phyloP scores from a whole-genome alignment of 1,139 yeast species.

The Waltiozyma sp. region DNA sequence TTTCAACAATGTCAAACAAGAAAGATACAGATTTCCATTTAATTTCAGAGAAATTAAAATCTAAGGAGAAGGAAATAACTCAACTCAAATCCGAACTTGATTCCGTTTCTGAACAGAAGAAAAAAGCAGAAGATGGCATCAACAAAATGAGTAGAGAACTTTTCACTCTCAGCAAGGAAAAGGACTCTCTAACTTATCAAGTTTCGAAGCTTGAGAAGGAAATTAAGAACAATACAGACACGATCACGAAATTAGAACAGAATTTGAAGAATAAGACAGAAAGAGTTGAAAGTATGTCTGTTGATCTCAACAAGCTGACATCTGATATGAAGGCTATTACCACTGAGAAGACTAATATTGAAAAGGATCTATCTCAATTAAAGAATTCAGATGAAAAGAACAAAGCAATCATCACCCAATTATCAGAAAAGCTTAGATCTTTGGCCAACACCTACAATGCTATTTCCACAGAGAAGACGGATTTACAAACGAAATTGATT shows the following conservation, averaged over 20 bases:
- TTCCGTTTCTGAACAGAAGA: slow-evolving; percentile 35
- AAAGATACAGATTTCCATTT: slow-evolving; percentile 7
- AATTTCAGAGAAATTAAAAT: slow-evolving; percentile 9
- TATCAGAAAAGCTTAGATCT: slow-evolving; percentile 27
- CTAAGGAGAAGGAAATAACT: slow-evolving; percentile 25
- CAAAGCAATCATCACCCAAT: slow-evolving; percentile 21
- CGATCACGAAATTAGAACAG: slow-evolving; percentile 21
- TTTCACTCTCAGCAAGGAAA: slow-evolving; percentile 51
- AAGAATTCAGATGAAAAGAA: slow-evolving; percentile 18
- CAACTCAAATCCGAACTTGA: slow-evolving; percentile 30
- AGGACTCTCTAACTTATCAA: slow-evolving; percentile 38
- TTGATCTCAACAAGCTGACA: slow-evolving; percentile 1
- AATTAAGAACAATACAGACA: slow-evolving; percentile 16
- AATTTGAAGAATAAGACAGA: slow-evolving; percentile 14
- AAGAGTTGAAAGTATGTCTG: slow-evolving; percentile 8
- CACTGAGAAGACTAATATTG: slow-evolving; percentile 8
- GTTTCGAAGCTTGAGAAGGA: slow-evolving; percentile 34
- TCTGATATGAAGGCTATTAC: slow-evolving; percentile 5
- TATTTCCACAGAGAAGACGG: slow-evolving; percentile 17
- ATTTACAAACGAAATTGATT: slow-evolving; percentile 10
- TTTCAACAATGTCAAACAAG: slow-evolving; percentile 15
- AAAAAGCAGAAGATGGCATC: slow-evolving; percentile 75
- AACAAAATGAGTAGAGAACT: slow-evolving; percentile 85
- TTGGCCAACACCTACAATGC: slow-evolving; percentile 22
- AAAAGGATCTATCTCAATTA: slow-evolving; percentile 18